phyloP scores from a whole-genome alignment of 768 basidiomycete genomes.

The Agaricus blazei region DNA sequence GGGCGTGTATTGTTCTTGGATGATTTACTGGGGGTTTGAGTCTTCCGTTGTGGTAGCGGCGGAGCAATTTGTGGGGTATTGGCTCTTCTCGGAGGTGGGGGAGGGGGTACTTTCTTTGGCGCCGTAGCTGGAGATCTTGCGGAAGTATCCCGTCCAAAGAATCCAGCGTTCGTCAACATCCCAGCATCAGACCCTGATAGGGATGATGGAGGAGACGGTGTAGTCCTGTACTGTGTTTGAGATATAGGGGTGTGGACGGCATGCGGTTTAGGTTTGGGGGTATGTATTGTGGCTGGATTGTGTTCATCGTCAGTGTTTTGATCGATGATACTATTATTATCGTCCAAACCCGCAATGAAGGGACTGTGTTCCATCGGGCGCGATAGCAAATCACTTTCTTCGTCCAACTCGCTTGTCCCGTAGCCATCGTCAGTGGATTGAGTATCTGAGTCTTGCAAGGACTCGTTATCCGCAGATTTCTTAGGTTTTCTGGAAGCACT shows the following conservation, averaged over 20 bases:
- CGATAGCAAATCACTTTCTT: slow-evolving; percentile 42
- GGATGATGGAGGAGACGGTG: neutral
- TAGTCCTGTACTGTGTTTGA: neutral
- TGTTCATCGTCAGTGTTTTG: slow-evolving; percentile 40
- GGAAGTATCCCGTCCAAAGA: neutral
- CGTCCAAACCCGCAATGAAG: slow-evolving; percentile 39
- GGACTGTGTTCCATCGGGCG: slow-evolving; percentile 42
- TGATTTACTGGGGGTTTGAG: slow-evolving; percentile 5
- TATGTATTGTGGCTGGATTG: neutral
- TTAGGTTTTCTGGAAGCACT: neutral
- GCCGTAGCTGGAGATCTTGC: slow-evolving; percentile 7
- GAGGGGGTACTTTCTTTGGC: slow-evolving; percentile 52
- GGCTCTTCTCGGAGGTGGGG: slow-evolving; percentile 54
- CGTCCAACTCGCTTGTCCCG: slow-evolving; percentile 33
- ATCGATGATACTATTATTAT: slow-evolving; percentile 20
- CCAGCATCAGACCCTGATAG: neutral
- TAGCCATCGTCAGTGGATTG: slow-evolving; percentile 19
- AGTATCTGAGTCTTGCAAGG: slow-evolving; percentile 8
- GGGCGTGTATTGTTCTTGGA: neutral
- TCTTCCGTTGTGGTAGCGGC: slow-evolving; percentile 41
- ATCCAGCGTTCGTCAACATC: neutral
- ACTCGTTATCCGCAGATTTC: neutral
- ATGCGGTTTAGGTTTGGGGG: neutral
- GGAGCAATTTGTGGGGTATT: slow-evolving; percentile 29
- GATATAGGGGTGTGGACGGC: neutral